Percentiles rank a stretch among this genome's conserved stretches.
These are phyloP conservation scores for Fraxinus pennsylvanica DNA, from an alignment of 257 asterid species.

Conservation along the genomic window DNA sequence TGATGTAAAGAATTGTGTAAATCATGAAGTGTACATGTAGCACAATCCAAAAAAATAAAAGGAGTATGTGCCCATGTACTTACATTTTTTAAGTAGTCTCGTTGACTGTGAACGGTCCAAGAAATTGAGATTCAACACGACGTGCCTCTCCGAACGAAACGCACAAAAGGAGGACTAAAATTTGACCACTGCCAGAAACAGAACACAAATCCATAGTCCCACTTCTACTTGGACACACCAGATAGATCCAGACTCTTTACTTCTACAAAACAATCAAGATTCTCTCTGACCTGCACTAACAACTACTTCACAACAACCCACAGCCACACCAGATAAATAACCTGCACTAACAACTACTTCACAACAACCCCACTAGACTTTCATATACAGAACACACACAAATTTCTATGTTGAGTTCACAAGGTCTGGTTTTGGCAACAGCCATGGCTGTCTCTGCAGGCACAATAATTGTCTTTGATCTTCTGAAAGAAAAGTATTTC, in stretches of 20 bases:
- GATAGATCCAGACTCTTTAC: not conserved
- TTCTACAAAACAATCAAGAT: not conserved
- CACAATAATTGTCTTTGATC: slow-evolving; percentile 3
- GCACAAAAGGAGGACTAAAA: too few relatives aligned
- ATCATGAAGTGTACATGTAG: too few relatives aligned
- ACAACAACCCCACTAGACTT: not conserved
- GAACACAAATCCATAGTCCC: too few relatives aligned
- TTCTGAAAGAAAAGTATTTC: slow-evolving; percentile 17
- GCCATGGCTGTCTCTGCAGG: slow-evolving; percentile 14
- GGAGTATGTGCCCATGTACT: not conserved
- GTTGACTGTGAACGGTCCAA: not conserved
- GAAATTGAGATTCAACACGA: too few relatives aligned
- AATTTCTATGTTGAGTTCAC: not conserved
- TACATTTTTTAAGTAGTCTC: not conserved
- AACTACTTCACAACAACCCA: not conserved
- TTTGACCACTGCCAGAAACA: too few relatives aligned
- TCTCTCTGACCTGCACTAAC: not conserved
- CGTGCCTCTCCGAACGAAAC: too few relatives aligned
- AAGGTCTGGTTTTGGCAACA: not conserved
- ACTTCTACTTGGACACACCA: too few relatives aligned
- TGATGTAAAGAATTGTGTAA: too few relatives aligned
- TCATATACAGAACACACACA: not conserved
- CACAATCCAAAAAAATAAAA: too few relatives aligned
- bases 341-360: not conserved
- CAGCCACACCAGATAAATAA: not conserved